Percentiles rank a stretch among this genome's conserved stretches.
These are phyloP conservation scores for Podaxis sp. DNA, from an alignment of 768 basidiomycete genomes.

Conservation along the genomic window DNA sequence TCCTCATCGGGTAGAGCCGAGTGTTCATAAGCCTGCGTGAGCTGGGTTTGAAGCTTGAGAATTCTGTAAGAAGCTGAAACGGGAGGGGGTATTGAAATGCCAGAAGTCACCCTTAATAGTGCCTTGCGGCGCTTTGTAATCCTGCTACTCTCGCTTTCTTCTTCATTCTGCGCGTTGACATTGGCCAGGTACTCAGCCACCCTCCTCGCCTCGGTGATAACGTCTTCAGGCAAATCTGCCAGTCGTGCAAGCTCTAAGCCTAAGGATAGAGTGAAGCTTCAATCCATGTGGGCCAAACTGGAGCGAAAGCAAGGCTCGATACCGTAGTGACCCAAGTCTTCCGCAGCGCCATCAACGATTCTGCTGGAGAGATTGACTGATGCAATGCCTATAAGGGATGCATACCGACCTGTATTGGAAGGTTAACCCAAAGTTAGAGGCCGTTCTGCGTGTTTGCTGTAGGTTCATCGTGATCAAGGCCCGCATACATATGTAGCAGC, in stretches of 20 bases:
- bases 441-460: slow-evolving; percentile 57
- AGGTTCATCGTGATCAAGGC: background rate
- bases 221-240: slow-evolving; percentile 78
- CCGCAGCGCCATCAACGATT: slow-evolving; percentile 70
- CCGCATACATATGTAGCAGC: background rate
- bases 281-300: background rate
- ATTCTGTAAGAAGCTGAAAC: background rate
- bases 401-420: slow-evolving; percentile 73
- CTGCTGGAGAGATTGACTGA: slow-evolving; percentile 35
- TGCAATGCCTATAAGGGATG: background rate
- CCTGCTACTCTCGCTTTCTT: slow-evolving; percentile 61
- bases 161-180: slow-evolving; percentile 55
- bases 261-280: slow-evolving; percentile 26
- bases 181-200: slow-evolving; percentile 61
- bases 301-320: background rate
- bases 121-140: slow-evolving; percentile 65
- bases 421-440: slow-evolving; percentile 61
- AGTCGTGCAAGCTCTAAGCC: slow-evolving; percentile 88
- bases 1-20: slow-evolving; percentile 76
- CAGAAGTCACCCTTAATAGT: slow-evolving; percentile 56
- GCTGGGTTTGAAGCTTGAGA: slow-evolving; percentile 66
- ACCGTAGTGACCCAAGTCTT: slow-evolving; percentile 76
- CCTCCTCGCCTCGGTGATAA: slow-evolving; percentile 61
- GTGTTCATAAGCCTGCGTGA: slow-evolving; percentile 70
- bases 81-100: background rate